A percentile compares a stretch with the other conserved stretches of the same genome.
These are phyloP conservation scores for Nannizzia gypsea DNA, from an alignment of 2,329 filamentous ascomycete genomes.

Conservation along the genomic window DNA sequence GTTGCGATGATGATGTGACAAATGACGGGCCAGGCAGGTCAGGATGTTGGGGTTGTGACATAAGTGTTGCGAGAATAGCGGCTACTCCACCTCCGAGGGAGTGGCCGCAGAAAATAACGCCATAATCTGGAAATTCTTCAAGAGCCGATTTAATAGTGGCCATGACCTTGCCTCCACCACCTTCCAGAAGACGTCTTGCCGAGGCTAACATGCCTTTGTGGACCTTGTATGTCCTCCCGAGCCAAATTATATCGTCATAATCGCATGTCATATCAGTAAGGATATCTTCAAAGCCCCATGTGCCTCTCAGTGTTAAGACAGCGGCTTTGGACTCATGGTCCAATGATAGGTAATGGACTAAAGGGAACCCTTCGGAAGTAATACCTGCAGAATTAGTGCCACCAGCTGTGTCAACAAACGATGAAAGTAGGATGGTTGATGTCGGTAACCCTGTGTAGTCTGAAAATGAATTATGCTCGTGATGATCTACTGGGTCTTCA, in stretches of 20 bases:
- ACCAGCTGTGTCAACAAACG: conserved; percentile 58
- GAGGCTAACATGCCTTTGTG: conserved; percentile 66
- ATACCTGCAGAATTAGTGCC: conserved; percentile 54
- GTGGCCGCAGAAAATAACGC: conserved; percentile 57
- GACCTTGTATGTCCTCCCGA: conserved; percentile 53
- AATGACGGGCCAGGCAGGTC: conserved; percentile 46
- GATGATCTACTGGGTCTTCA: conserved; percentile 24
- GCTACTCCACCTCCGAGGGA: conserved; percentile 60
- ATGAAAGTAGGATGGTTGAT: conserved; percentile 49
- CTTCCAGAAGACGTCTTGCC: conserved; percentile 54
- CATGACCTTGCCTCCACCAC: conserved; percentile 55
- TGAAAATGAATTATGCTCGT: conserved; percentile 37
- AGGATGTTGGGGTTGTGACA: conserved; percentile 46
- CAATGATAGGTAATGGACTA: conserved; percentile 61
- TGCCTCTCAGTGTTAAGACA: conserved; percentile 60
- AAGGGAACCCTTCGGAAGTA: conserved; percentile 54
- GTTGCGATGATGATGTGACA: conserved; percentile 46
- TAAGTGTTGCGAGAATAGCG: conserved; percentile 57
- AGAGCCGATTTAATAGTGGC: conserved; percentile 54
- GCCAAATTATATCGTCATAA: conserved; percentile 47
- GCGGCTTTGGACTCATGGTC: conserved; percentile 61
- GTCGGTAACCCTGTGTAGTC: conserved; percentile 34
- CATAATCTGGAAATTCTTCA: conserved; percentile 56
- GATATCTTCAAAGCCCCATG: conserved; percentile 61
- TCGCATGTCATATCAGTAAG: conserved; percentile 64